A percentile compares a stretch with the other conserved stretches of the same genome.
These are phyloP conservation scores for Spatholobus suberectus DNA, from an alignment of 306 rosid genomes.

Conservation along the genomic window DNA sequence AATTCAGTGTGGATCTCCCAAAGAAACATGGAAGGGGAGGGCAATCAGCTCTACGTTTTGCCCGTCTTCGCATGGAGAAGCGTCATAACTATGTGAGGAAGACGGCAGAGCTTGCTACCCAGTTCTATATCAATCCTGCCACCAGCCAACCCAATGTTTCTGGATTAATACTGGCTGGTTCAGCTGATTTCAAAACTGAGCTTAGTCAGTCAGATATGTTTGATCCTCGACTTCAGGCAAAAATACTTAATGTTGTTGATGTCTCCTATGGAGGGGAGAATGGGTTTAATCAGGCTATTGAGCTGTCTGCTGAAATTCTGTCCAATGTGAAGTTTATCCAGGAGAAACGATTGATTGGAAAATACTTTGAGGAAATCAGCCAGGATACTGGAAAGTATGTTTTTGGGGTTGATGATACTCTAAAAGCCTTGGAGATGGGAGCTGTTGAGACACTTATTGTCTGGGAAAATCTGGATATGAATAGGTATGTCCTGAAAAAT, in stretches of 20 bases:
- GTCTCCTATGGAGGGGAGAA: constrained; percentile 93
- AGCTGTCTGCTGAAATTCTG: constrained; percentile 79
- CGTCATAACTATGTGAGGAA: constrained; percentile 92
- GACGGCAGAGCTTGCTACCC: constrained; percentile 96
- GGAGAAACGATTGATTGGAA: constrained; percentile 87
- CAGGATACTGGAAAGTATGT: constrained; percentile 97
- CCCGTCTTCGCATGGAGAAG: constrained; percentile 97
- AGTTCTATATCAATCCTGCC: constrained; percentile 80
- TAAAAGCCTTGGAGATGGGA: constrained; percentile 88
- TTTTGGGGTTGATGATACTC: constrained; percentile 89
- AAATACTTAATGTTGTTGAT: constrained; percentile 84
- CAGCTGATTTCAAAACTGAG: constrained; percentile 93
- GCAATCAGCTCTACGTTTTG: constrained; percentile 88
- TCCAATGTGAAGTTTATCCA: constrained; percentile 90
- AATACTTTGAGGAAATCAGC: constrained; percentile 92
- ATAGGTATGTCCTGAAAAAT: constrained; percentile 70
- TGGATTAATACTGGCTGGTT: constrained; percentile 87
- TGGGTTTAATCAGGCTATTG: constrained; percentile 91
- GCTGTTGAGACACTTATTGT: constrained; percentile 92
- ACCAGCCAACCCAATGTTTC: constrained; percentile 95
- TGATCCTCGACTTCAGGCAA: constrained; percentile 89
- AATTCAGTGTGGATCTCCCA: constrained; percentile 89
- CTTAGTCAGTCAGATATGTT: constrained; percentile 97
- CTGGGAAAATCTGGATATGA: constrained; percentile 90
- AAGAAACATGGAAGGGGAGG: constrained; percentile 97